Conservation (phyloP, 192 early-diverging fungal species). For the Coemansia sp. region DNA sequence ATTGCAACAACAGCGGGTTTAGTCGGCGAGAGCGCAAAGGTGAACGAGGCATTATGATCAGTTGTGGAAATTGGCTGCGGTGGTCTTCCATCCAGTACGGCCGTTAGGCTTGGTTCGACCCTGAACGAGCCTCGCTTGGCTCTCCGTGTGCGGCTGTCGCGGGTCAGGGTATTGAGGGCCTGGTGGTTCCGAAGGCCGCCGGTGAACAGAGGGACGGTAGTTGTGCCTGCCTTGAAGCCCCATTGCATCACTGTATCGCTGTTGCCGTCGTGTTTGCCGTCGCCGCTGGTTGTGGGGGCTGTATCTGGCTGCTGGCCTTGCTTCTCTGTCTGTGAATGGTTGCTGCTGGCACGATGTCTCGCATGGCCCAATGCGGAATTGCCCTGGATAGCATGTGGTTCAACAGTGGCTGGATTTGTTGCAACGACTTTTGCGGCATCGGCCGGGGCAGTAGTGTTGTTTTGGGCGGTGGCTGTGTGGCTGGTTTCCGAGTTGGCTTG, state of each 20-base stretch:
- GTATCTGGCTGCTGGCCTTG: not conserved
- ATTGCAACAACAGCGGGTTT: not conserved
- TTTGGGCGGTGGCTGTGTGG: too few species aligned
- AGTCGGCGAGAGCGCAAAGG: slow-evolving; percentile 16
- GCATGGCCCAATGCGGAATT: not conserved
- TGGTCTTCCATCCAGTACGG: not conserved
- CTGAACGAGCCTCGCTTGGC: slow-evolving; percentile 18
- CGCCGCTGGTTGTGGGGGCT: not conserved
- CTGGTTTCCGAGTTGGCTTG: too few species aligned
- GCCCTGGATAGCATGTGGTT: not conserved
- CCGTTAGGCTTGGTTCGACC: not conserved
- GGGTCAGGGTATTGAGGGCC: slow-evolving; percentile 31
- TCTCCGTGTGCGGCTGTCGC: slow-evolving; percentile 21
- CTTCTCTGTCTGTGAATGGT: too few species aligned
- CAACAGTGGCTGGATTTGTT: not conserved
- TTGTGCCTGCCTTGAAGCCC: not conserved
- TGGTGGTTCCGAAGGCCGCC: slow-evolving; percentile 24
- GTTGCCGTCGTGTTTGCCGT: not conserved
- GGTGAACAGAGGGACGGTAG: slow-evolving; percentile 9
- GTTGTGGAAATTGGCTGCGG: not conserved
- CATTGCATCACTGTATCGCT: not conserved
- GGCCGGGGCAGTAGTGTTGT: not conserved
- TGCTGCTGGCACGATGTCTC: too few species aligned
- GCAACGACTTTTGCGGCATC: not conserved
- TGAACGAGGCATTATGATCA: not conserved